Evolutionary conservation across 805 yeast species (phyloP).

Genomic region (Starmera dryadoides): DNA sequence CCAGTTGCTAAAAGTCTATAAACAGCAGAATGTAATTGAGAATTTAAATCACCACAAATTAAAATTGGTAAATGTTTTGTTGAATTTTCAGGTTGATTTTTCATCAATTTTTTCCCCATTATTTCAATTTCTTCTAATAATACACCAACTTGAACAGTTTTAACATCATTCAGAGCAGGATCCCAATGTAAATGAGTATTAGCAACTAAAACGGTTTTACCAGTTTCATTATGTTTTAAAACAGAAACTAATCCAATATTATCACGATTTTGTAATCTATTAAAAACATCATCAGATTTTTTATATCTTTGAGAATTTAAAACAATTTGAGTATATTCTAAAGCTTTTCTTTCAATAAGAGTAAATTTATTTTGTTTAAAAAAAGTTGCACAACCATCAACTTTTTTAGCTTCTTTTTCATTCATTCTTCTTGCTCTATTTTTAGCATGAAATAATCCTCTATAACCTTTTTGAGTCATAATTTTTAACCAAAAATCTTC

Average conservation of each 20-base stretch:
- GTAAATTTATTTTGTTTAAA: constrained; percentile 64
- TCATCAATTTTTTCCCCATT: constrained; percentile 33
- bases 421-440: constrained; percentile 89
- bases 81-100: constrained; percentile 34
- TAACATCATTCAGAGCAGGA: constrained; percentile 93
- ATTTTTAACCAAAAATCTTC: constrained; percentile 83
- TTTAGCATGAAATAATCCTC: constrained; percentile 77
- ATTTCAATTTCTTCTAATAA: constrained; percentile 80
- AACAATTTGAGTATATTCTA: constrained; percentile 80
- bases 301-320: constrained; percentile 80
- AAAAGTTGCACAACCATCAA: constrained; percentile 98
- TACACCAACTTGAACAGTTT: constrained; percentile 91
- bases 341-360: constrained; percentile 58
- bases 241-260: constrained; percentile 77
- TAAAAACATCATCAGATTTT: constrained; percentile 89
- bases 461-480: constrained; percentile 68
- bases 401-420: constrained; percentile 74
- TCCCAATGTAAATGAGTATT: constrained; percentile 99
- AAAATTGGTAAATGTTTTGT: constrained; percentile 64
- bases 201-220: constrained; percentile 65
- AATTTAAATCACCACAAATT: constrained; percentile 94
- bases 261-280: constrained; percentile 94
- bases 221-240: constrained; percentile 66
- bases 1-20: constrained; percentile 85
- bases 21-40: constrained; percentile 82